A percentile compares a stretch with the other conserved stretches of the same genome.
Conservation (phyloP, 352 stramenopile genomes). For the Pseudoperonospora humuli region DNA sequence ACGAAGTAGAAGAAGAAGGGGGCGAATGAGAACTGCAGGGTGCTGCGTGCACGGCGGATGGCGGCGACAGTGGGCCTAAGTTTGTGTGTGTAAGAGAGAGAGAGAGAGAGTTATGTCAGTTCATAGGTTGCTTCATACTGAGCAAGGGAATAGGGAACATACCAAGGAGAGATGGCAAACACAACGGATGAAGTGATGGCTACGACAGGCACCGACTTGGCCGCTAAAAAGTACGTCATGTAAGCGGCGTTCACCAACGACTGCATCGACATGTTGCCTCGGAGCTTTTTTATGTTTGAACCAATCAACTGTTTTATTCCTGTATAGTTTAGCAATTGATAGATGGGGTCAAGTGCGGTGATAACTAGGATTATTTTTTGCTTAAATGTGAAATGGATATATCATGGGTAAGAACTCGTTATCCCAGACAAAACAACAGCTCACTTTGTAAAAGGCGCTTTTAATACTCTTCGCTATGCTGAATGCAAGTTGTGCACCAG, state of each 20-base stretch:
- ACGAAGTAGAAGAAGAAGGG: conserved; percentile 84
- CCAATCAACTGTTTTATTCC: no score
- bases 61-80: conserved; percentile 51
- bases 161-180: conserved; percentile 68
- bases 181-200: conserved; percentile 52
- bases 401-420: no score
- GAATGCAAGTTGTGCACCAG: no score
- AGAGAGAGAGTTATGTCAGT: background rate
- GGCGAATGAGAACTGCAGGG: conserved; percentile 68
- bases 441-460: no score
- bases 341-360: no score
- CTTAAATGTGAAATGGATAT: no score
- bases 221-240: conserved; percentile 63
- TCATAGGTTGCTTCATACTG: background rate
- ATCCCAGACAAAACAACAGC: no score
- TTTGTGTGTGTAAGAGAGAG: no score
- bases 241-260: conserved; percentile 55
- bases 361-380: no score
- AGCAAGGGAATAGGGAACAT: background rate
- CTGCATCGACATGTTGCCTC: conserved; percentile 45
- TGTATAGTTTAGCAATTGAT: no score
- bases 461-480: no score
- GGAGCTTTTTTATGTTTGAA: no score
- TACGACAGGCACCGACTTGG: conserved; percentile 53
- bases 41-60: conserved; percentile 60